phyloP scores from a whole-genome alignment of 2,329 filamentous ascomycete genomes.

The Pseudogymnoascus sp. region DNA sequence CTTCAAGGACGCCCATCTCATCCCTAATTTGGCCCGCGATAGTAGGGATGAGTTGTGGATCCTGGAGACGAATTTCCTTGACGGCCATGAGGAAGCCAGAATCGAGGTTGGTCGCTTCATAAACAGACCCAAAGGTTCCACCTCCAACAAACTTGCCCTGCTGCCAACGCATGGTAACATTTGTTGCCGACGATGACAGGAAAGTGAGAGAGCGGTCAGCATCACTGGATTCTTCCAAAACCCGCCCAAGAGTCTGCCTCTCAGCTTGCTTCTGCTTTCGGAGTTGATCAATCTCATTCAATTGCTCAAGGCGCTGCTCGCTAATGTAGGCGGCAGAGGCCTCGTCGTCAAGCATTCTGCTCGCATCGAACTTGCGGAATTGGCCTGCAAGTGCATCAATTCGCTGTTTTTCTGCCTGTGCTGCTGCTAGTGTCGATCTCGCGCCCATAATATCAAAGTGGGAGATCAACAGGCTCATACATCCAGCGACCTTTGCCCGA shows the following conservation, averaged over 20 bases:
- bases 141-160: conserved; percentile 98
- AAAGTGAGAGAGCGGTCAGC: conserved; percentile 92
- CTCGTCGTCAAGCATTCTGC: conserved; percentile 69
- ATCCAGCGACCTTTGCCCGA: conserved; percentile 84
- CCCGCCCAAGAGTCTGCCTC: conserved; percentile 78
- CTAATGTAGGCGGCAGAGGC: conserved; percentile 71
- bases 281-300: conserved; percentile 70
- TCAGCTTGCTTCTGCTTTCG: conserved; percentile 77
- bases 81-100: conserved; percentile 96
- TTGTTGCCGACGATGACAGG: conserved; percentile 87
- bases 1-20: conserved; percentile 93
- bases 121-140: conserved; percentile 95
- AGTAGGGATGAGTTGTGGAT: conserved; percentile 90
- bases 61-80: conserved; percentile 95
- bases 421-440: conserved; percentile 74
- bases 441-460: conserved; percentile 99
- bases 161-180: conserved; percentile 94
- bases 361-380: conserved; percentile 71
- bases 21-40: conserved; percentile 92
- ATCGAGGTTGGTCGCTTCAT: conserved; percentile 94
- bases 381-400: conserved; percentile 74
- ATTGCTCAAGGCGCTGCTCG: conserved; percentile 65
- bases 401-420: conserved; percentile 86
- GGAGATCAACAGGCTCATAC: conserved; percentile 94
- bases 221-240: conserved; percentile 91